Base-by-base conservation (phyloP, 768 basidiomycete genomes). In the Rhizopogon vesiculosus region DNA sequence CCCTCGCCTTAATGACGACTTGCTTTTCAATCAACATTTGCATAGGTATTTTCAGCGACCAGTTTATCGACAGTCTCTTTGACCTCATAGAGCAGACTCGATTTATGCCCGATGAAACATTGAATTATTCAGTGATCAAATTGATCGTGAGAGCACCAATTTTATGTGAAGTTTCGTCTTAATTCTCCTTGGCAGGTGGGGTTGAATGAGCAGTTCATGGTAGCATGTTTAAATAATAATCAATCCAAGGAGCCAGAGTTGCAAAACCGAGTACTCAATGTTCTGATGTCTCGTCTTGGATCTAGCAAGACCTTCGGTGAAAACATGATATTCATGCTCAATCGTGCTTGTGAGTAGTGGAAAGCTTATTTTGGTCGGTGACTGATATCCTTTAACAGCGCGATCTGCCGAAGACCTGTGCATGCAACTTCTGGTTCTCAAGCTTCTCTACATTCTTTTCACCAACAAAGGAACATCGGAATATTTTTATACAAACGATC, bases 271-370 rank as follows among this genome's bases (percentile, higher is more conserved):
- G 86, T 99, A 2, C 70, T 98, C 51, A 78, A 83, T 19, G 85
- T 96, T 0, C 76, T 99, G 22, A 87, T 91, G 77, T 78, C 87
- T n/a, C 84, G 94, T 18, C 71, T 91, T 28, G 86, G 89, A 3
- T 84, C 83, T n/a, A 91, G 86, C 71, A 91, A 91, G 75, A 97
- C 97, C 0, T 97, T 99, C 65, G 94, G 95, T 3, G 95, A 94
- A 74, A 99, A 98, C 67, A 83, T 99, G 79, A 98, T 99, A 55
- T 99, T 98, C 71, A 99, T 99, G 90, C 76, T 99, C 44, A 98
- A 99, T 65, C 86, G 97, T 56, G 90, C 95, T 44, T 81, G 94
- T 95, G 65, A 63, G 90, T 78, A 12, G 39, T 38, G 39, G 1
- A n/a, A 53, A 16, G 7, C 5, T 16, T n/a, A 8, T 50, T 33